These are phyloP conservation scores for Polytolypa hystricis DNA, from an alignment of 2,329 filamentous ascomycete genomes.

Conservation along the genomic window DNA sequence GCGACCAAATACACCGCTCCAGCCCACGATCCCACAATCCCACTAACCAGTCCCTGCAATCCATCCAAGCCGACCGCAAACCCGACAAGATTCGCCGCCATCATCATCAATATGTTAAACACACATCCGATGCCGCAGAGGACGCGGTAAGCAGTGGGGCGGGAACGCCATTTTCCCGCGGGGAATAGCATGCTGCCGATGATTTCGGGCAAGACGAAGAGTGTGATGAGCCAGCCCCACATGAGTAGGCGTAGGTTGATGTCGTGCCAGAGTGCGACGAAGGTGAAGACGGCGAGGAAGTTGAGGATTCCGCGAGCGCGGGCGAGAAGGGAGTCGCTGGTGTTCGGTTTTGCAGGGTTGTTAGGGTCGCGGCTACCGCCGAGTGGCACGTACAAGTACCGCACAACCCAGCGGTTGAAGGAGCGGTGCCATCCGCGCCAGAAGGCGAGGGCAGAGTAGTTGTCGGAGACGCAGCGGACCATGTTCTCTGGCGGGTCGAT, in stretches of 20 bases:
- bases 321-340: slow-evolving; percentile 21
- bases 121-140: slow-evolving; percentile 73
- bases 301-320: slow-evolving; percentile 56
- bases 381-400: slow-evolving; percentile 88
- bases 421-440: slow-evolving; percentile 95
- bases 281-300: slow-evolving; percentile 81
- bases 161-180: slow-evolving; percentile 54
- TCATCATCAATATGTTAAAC: slow-evolving; percentile 85
- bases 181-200: slow-evolving; percentile 64
- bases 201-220: slow-evolving; percentile 88
- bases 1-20: slow-evolving; percentile 62
- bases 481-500: slow-evolving; percentile 97
- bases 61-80: slow-evolving; percentile 91
- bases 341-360: slow-evolving; percentile 11
- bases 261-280: slow-evolving; percentile 96
- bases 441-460: slow-evolving; percentile 81
- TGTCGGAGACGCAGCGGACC: slow-evolving; percentile 91
- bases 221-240: slow-evolving; percentile 93
- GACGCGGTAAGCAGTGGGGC: slow-evolving; percentile 64
- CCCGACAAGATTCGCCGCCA: slow-evolving; percentile 85
- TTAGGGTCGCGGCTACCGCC: slow-evolving; percentile 50
- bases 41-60: slow-evolving; percentile 60
- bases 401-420: slow-evolving; percentile 88
- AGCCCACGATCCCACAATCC: slow-evolving; percentile 66
- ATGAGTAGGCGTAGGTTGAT: slow-evolving; percentile 81